phyloP scores from a whole-genome alignment of 108 stramenopile genomes.

The Skeletonema menzelii region DNA sequence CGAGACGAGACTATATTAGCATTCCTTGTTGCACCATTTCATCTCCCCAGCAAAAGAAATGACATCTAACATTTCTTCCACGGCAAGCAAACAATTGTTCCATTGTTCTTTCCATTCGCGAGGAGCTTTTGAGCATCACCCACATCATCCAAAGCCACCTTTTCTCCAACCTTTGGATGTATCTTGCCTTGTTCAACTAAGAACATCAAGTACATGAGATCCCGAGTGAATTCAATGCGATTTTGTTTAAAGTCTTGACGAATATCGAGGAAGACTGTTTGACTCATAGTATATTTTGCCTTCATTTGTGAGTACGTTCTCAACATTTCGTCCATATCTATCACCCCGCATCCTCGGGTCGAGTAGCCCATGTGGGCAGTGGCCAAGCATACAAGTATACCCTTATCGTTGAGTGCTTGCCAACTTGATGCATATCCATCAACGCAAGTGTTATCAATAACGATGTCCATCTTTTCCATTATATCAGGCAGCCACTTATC shows the following conservation, averaged over 20 bases:
- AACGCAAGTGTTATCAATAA: slow-evolving; percentile 64
- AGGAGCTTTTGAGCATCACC: slow-evolving; percentile 56
- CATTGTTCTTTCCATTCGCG: slow-evolving; percentile 51
- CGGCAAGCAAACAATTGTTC: slow-evolving; percentile 68
- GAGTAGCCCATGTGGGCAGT: slow-evolving; percentile 18
- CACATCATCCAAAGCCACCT: slow-evolving; percentile 59
- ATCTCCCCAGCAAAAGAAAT: not conserved
- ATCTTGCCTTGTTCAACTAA: slow-evolving; percentile 54
- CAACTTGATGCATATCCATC: slow-evolving; percentile 46
- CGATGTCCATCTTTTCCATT: slow-evolving; percentile 60
- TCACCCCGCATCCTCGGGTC: slow-evolving; percentile 44
- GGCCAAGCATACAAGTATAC: slow-evolving; percentile 51
- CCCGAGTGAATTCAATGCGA: slow-evolving; percentile 42
- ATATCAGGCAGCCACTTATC: slow-evolving; percentile 53
- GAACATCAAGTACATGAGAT: slow-evolving; percentile 58
- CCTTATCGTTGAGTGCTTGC: slow-evolving; percentile 47
- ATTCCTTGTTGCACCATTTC: no score
- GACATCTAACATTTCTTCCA: slow-evolving; percentile 47
- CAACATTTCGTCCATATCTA: slow-evolving; percentile 31
- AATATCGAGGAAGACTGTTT: slow-evolving; percentile 50
- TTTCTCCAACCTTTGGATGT: slow-evolving; percentile 61
- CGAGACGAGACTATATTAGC: no score
- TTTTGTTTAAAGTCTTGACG: slow-evolving; percentile 43
- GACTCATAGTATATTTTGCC: slow-evolving; percentile 53
- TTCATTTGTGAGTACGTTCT: slow-evolving; percentile 51